These are phyloP conservation scores for Hymenoscyphus infarciens DNA, from an alignment of 2,329 filamentous ascomycete genomes.

Conservation along the genomic window DNA sequence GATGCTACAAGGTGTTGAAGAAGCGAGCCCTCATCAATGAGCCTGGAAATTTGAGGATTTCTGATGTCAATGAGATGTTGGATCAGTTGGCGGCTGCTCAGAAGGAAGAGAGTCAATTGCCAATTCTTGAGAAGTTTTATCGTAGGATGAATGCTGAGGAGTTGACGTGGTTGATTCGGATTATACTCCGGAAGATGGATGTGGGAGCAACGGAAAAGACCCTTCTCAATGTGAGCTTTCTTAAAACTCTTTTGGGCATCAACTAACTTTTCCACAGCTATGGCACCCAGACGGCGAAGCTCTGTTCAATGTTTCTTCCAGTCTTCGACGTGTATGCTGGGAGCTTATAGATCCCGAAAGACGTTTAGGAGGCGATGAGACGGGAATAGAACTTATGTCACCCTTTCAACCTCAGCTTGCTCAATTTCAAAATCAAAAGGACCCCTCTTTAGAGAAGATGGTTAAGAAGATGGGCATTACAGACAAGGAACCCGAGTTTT, in stretches of 20 bases:
- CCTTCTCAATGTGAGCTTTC: slow-evolving; percentile 56
- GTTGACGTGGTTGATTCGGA: slow-evolving; percentile 89
- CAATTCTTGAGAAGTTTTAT: slow-evolving; percentile 82
- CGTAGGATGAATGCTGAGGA: slow-evolving; percentile 89
- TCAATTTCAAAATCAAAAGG: slow-evolving; percentile 80
- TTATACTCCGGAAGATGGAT: slow-evolving; percentile 77
- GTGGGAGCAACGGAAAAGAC: slow-evolving; percentile 82
- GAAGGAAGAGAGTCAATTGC: slow-evolving; percentile 79
- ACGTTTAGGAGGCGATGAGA: slow-evolving; percentile 70
- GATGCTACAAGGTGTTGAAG: slow-evolving; percentile 81
- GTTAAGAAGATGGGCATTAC: slow-evolving; percentile 63
- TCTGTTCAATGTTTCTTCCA: slow-evolving; percentile 87
- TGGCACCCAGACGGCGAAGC: slow-evolving; percentile 77
- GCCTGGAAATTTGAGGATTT: slow-evolving; percentile 77
- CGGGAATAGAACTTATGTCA: slow-evolving; percentile 78
- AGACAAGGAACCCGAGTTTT: slow-evolving; percentile 73
- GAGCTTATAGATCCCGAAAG: slow-evolving; percentile 73
- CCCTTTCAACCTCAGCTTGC: slow-evolving; percentile 96
- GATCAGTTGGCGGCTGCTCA: slow-evolving; percentile 72
- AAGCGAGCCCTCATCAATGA: slow-evolving; percentile 75
- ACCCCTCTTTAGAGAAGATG: slow-evolving; percentile 62
- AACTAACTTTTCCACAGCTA: slow-evolving; percentile 52
- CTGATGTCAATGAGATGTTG: slow-evolving; percentile 82
- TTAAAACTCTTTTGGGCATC: neutral
- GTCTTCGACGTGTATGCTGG: slow-evolving; percentile 88